Evolutionary conservation across 768 basidiomycete species (phyloP), one percentile per base, ranked within the genome.

Genomic region (Naganishia antarctica): DNA sequence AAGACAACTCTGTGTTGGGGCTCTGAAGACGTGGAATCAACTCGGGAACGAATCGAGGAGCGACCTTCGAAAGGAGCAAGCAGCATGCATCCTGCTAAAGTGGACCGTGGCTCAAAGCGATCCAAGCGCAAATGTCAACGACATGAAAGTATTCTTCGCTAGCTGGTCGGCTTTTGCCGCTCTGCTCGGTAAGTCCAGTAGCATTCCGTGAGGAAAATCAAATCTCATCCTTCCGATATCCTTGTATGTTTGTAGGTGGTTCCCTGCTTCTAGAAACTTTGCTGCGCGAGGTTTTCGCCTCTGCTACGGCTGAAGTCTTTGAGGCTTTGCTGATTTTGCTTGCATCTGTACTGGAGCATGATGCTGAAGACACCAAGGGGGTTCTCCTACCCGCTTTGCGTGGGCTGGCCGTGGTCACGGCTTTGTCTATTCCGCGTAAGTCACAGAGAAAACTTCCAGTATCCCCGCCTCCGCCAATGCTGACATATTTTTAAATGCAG

Each of bases 211-310:
- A 18, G 6, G 43, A 44, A 21, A 44, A 9, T 7, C 43, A 11
- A 44, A n/a, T 44, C 43, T n/a, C 43, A 9, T 21, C 43, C 11
- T 44, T 9, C 34, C 15, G 34, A 37, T 7, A 7, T 44, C 11
- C 18, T 44, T 9, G 18, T 18, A 44, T 16, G 16, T 8, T 21
- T 51, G 3, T 26, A 57, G 53, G 53, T 34, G 7, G 26, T 12
- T 57, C 53, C 23, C n/a, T 7, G 7, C 9, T 37, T 12, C 53
- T 57, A 21, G 53, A 57, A 23, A 11, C 37, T 21, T 16, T 40
- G 13, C 32, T 57, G 37, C 53, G n/a, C 12, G 53, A 57, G 1
- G 53, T 57, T 23, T 57, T 57, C 53, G 34, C 53, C 28, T 57
- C 53, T 13, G 34, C 53, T 2, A 25, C 53, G 28, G 53, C 21